Evolutionary conservation across 495 filamentous ascomycete genomes (phyloP).

Genomic region (Baudoinia panamericana): DNA sequence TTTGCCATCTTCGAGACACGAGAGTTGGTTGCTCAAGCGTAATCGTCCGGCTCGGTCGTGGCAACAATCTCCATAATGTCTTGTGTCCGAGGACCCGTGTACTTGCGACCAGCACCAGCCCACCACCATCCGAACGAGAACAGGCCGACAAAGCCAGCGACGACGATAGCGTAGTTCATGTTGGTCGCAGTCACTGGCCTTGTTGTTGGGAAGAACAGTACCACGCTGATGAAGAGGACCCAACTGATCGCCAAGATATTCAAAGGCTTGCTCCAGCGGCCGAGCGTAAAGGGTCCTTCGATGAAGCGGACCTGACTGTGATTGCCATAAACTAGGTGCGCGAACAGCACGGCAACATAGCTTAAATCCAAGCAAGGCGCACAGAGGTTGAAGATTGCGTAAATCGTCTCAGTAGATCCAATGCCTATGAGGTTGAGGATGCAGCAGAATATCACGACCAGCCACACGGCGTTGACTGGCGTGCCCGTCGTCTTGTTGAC

Average conservation of each 20-base stretch:
- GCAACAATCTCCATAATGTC: slow-evolving; percentile 18
- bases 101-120: slow-evolving; percentile 37
- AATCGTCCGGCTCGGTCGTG: slow-evolving; percentile 12
- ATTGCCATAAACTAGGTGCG: slow-evolving; percentile 45
- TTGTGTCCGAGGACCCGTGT: slow-evolving; percentile 21
- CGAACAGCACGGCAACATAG: slow-evolving; percentile 56
- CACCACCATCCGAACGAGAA: slow-evolving; percentile 58
- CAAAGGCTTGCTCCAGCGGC: slow-evolving; percentile 43
- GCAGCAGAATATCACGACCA: slow-evolving; percentile 51
- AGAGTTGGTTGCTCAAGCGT: slow-evolving; percentile 1
- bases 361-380: slow-evolving; percentile 56
- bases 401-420: slow-evolving; percentile 51
- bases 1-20: too few species aligned
- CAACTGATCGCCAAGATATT: slow-evolving; percentile 50
- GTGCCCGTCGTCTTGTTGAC: slow-evolving; percentile 47
- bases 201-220: slow-evolving; percentile 52
- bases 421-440: slow-evolving; percentile 55
- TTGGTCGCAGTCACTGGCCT: slow-evolving; percentile 49
- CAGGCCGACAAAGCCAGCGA: slow-evolving; percentile 47
- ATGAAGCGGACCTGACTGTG: slow-evolving; percentile 43
- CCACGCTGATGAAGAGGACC: slow-evolving; percentile 54
- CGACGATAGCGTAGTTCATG: slow-evolving; percentile 60
- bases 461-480: slow-evolving; percentile 58
- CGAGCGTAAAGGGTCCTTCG: slow-evolving; percentile 52
- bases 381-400: slow-evolving; percentile 58